Percentiles rank a stretch among this genome's conserved stretches.
Evolutionary conservation across 345 rosid genomes (phyloP).

Genomic region (Euphorbia lathyris): DNA sequence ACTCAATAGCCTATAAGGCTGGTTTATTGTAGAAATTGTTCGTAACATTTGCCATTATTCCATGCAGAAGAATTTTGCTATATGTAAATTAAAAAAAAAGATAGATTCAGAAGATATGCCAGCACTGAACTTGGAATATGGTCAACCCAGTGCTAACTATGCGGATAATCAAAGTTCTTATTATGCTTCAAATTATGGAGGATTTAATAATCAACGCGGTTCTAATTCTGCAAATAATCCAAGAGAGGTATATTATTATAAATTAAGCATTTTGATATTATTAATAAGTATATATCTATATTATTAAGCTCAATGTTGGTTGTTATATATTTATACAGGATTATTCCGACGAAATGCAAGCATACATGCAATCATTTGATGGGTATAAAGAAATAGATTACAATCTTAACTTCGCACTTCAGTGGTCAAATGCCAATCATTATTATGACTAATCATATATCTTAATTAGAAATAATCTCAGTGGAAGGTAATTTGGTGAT

Average conservation of each 20-base stretch:
- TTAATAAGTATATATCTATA: too few species aligned
- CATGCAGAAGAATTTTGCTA: conserved; percentile 14
- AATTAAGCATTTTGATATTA: too few species aligned
- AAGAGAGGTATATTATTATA: too few species aligned
- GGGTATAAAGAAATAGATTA: not conserved
- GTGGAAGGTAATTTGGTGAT: too few species aligned
- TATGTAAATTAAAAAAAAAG: conserved; percentile 34
- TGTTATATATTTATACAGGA: too few species aligned
- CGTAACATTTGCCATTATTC: not conserved
- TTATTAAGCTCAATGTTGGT: too few species aligned
- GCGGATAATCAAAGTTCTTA: not conserved
- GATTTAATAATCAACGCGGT: not conserved
- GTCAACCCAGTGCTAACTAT: not conserved
- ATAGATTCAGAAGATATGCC: not conserved
- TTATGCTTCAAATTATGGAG: not conserved
- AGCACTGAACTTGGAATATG: not conserved
- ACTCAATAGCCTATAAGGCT: too few species aligned
- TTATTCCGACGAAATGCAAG: too few species aligned
- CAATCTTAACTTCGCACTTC: not conserved
- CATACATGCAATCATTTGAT: too few species aligned
- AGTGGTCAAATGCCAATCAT: not conserved
- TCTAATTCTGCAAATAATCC: too few species aligned
- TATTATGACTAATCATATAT: not conserved
- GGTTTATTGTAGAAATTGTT: too few species aligned
- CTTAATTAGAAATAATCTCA: too few species aligned